Evolutionary conservation across 345 rosid genomes (phyloP).

Genomic region (Combretum micranthum): DNA sequence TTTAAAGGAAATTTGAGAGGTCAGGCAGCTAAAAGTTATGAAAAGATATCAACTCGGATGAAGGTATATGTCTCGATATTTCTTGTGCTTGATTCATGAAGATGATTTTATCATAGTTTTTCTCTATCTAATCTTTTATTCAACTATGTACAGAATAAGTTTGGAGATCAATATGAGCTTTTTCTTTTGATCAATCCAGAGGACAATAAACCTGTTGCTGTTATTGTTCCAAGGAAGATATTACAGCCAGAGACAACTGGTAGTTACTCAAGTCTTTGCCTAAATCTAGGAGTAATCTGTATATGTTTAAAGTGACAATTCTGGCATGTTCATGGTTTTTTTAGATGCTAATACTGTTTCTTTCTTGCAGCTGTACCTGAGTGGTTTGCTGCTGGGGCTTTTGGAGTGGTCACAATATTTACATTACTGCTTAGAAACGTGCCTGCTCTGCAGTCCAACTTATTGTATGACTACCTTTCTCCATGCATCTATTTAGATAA

Average conservation of each 20-base stretch:
- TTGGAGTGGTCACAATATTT: conserved; percentile 75
- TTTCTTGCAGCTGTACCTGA: conserved; percentile 76
- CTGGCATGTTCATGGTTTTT: too few species aligned
- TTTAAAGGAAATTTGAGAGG: conserved; percentile 96
- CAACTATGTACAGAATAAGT: conserved; percentile 49
- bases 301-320: too few species aligned
- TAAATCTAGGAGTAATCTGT: too few species aligned
- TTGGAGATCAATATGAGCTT: conserved; percentile 78
- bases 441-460: conserved; percentile 74
- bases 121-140: conserved; percentile 5
- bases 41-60: conserved; percentile 70
- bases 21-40: conserved; percentile 68
- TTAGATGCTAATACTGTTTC: background rate
- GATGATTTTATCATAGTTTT: conserved; percentile 7
- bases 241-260: conserved; percentile 82
- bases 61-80: conserved; percentile 31
- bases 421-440: conserved; percentile 88
- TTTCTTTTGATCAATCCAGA: conserved; percentile 85
- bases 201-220: conserved; percentile 94
- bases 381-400: conserved; percentile 96
- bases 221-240: conserved; percentile 75
- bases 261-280: conserved; percentile 16
- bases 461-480: conserved; percentile 46
- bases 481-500: background rate
- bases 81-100: background rate